Evolutionary conservation across 371 early-diverging fungal genomes (phyloP).

Genomic region (Mucor piriformis): DNA sequence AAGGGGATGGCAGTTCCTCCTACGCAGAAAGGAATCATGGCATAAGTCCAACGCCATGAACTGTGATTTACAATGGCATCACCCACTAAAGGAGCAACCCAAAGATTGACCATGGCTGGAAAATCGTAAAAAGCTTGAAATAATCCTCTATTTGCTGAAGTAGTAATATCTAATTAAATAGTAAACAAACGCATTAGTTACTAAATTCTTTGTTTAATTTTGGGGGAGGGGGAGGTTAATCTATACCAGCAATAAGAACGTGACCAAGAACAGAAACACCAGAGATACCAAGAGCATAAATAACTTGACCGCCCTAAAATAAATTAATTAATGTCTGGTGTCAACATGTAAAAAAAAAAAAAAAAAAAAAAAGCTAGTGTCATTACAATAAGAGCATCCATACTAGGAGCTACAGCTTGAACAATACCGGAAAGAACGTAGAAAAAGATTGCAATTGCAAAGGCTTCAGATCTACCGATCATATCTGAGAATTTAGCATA

Average conservation of each 20-base stretch:
- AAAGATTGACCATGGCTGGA: slow-evolving; percentile 35
- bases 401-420: slow-evolving; percentile 24
- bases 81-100: slow-evolving; percentile 35
- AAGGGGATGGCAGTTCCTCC: slow-evolving; percentile 24
- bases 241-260: slow-evolving; percentile 44
- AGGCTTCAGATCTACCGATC: slow-evolving; percentile 31
- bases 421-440: slow-evolving; percentile 27
- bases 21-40: slow-evolving; percentile 29
- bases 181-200: not conserved
- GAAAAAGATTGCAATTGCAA: slow-evolving; percentile 20
- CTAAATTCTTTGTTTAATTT: too few species aligned
- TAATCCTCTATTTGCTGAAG: slow-evolving; percentile 36
- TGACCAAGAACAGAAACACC: slow-evolving; percentile 38
- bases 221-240: not conserved
- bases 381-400: slow-evolving; percentile 22
- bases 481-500: slow-evolving; percentile 36
- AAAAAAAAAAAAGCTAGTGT: not conserved
- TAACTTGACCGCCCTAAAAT: slow-evolving; percentile 36
- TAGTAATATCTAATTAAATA: slow-evolving; percentile 32
- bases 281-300: slow-evolving; percentile 40
- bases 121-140: slow-evolving; percentile 41
- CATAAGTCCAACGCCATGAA: slow-evolving; percentile 35
- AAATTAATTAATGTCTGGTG: too few species aligned
- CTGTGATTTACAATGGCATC: slow-evolving; percentile 18
- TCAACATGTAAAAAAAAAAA: too few species aligned